These are phyloP conservation scores for Talaromyces thailandensis DNA, from an alignment of 495 filamentous ascomycete genomes.

Conservation along the genomic window DNA sequence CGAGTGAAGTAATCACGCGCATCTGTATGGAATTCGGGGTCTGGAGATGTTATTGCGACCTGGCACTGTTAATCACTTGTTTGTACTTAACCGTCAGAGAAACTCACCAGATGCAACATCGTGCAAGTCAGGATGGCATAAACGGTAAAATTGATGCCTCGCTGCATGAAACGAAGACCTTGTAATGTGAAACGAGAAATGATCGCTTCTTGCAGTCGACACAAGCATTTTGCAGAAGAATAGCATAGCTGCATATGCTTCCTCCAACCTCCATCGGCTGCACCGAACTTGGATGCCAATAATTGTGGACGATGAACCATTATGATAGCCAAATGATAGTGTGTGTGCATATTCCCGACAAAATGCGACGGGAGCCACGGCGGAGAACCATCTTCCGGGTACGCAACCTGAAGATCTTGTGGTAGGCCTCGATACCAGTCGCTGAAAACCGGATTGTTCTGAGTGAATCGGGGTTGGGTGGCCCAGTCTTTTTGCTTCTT, in stretches of 20 bases:
- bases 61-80: slow-evolving; percentile 24
- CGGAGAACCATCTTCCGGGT: slow-evolving; percentile 67
- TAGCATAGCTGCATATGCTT: slow-evolving; percentile 81
- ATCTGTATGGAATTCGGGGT: slow-evolving; percentile 77
- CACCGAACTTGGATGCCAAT: slow-evolving; percentile 61
- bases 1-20: slow-evolving; percentile 86
- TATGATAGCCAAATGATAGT: slow-evolving; percentile 81
- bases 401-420: slow-evolving; percentile 66
- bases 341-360: slow-evolving; percentile 84
- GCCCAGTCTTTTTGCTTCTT: slow-evolving; percentile 86
- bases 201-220: slow-evolving; percentile 84
- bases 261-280: slow-evolving; percentile 74
- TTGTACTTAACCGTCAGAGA: not conserved
- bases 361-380: slow-evolving; percentile 88
- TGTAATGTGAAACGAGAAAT: slow-evolving; percentile 65
- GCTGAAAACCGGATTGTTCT: slow-evolving; percentile 62
- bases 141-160: slow-evolving; percentile 92
- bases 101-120: slow-evolving; percentile 84
- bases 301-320: slow-evolving; percentile 87
- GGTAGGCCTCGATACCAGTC: slow-evolving; percentile 75
- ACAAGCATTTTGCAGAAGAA: slow-evolving; percentile 77
- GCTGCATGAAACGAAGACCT: slow-evolving; percentile 85
- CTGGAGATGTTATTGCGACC: slow-evolving; percentile 91
- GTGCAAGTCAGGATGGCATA: slow-evolving; percentile 89
- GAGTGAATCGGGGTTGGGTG: slow-evolving; percentile 73